Evolutionary conservation across 257 asterid genomes (phyloP).

Genomic region (Rubia yunnanensis): DNA sequence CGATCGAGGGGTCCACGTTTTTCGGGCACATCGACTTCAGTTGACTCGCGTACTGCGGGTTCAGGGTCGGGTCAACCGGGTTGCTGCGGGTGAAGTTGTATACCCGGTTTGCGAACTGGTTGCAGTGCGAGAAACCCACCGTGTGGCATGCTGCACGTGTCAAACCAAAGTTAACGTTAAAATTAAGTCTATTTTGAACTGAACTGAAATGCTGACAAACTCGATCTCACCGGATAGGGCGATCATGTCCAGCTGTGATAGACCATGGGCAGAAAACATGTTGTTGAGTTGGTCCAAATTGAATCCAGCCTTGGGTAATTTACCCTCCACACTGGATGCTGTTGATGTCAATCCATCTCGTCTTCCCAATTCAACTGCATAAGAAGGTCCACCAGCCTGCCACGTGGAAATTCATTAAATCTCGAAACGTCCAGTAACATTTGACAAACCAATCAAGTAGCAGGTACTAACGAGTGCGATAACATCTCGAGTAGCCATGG

Average conservation of each 20-base stretch:
- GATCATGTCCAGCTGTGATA: constrained; percentile 61
- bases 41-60: constrained; percentile 47
- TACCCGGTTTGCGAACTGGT: constrained; percentile 54
- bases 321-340: constrained; percentile 55
- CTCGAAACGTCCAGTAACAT: too few species aligned
- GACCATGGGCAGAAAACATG: constrained; percentile 53
- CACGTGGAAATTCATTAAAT: background rate
- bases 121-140: constrained; percentile 80
- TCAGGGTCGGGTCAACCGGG: constrained; percentile 63
- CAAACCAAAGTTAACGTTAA: background rate
- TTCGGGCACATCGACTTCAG: constrained; percentile 51
- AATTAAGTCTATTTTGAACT: too few species aligned
- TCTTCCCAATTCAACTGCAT: constrained; percentile 73
- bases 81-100: constrained; percentile 43
- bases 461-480: constrained; percentile 43
- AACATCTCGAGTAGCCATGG: constrained; percentile 75
- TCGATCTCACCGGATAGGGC: constrained; percentile 71
- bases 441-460: too few species aligned
- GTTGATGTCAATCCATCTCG: constrained; percentile 68
- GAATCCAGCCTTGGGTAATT: constrained; percentile 60
- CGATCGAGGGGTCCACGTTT: constrained; percentile 49
- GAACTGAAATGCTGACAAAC: background rate
- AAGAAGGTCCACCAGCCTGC: constrained; percentile 75
- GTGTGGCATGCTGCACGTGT: constrained; percentile 57
- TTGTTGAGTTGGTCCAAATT: constrained; percentile 52